These are phyloP conservation scores for Rhizopogon salebrosus DNA, from an alignment of 768 basidiomycete species.

Conservation along the genomic window DNA sequence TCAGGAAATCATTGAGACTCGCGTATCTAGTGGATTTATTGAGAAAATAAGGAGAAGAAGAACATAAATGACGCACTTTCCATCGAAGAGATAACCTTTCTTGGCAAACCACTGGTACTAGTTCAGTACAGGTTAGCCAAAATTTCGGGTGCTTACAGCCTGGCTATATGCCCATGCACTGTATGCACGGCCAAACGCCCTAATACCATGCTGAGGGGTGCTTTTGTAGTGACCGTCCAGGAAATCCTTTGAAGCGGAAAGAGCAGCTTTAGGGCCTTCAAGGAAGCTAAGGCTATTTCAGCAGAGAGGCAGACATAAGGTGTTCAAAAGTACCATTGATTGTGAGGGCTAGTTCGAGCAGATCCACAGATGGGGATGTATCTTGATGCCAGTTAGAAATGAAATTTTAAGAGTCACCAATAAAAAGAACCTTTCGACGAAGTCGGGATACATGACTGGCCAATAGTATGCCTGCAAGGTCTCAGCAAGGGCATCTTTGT, in stretches of 20 bases:
- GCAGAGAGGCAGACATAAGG: not conserved
- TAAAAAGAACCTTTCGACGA: slow-evolving; percentile 37
- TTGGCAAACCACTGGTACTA: slow-evolving; percentile 48
- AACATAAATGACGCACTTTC: slow-evolving; percentile 26
- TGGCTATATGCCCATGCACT: slow-evolving; percentile 59
- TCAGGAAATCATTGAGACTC: slow-evolving; percentile 42
- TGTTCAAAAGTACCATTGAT: slow-evolving; percentile 37
- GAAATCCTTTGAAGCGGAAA: slow-evolving; percentile 50
- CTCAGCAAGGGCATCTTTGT: not conserved
- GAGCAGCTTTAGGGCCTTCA: slow-evolving; percentile 54
- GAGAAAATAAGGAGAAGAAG: not conserved
- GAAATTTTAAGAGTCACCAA: not conserved
- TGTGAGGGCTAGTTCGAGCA: slow-evolving; percentile 51
- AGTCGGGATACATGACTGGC: slow-evolving; percentile 51
- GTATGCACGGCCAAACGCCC: slow-evolving; percentile 53
- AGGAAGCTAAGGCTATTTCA: slow-evolving; percentile 37
- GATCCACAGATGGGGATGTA: slow-evolving; percentile 49
- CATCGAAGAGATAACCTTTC: slow-evolving; percentile 37
- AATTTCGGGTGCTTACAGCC: slow-evolving; percentile 29
- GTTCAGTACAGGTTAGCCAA: not conserved
- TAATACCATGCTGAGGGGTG: slow-evolving; percentile 42
- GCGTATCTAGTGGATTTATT: slow-evolving; percentile 30
- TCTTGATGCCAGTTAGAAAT: slow-evolving; percentile 23
- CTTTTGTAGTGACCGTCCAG: slow-evolving; percentile 46
- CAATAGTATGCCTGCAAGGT: slow-evolving; percentile 46